phyloP scores from a whole-genome alignment of 2,329 filamentous ascomycete genomes.

The Cercospora nicotianae region DNA sequence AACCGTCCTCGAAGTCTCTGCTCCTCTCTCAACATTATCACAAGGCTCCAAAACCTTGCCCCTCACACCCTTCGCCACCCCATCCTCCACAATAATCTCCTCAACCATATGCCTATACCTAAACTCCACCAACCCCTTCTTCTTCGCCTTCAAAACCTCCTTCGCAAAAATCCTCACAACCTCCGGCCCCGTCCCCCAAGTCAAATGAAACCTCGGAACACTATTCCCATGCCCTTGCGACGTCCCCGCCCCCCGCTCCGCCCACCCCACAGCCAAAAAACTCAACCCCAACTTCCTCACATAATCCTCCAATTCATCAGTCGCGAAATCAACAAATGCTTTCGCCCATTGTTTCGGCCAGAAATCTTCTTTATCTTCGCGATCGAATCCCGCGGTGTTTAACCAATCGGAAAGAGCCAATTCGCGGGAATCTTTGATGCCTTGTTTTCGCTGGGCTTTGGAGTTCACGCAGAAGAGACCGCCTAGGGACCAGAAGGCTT shows the following conservation, averaged over 20 bases:
- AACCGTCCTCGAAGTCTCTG: neutral
- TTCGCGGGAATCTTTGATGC: constrained; percentile 3
- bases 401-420: neutral
- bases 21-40: neutral
- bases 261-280: neutral
- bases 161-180: constrained; percentile 1
- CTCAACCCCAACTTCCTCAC: neutral
- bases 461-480: constrained; percentile 3
- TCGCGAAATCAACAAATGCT: neutral
- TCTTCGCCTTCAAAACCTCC: neutral
- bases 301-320: neutral
- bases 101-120: neutral
- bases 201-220: constrained; percentile 6
- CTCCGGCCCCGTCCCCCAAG: neutral
- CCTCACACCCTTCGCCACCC: neutral
- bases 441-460: neutral
- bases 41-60: neutral
- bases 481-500: constrained; percentile 2
- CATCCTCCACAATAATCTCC: constrained; percentile 5
- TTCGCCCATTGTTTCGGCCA: constrained; percentile 4
- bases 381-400: neutral
- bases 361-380: neutral
- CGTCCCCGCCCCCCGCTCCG: neutral
- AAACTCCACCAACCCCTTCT: neutral
- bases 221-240: neutral